phyloP scores from a whole-genome alignment of 1,284 basidiomycete species.

The Ganoderma boninense region DNA sequence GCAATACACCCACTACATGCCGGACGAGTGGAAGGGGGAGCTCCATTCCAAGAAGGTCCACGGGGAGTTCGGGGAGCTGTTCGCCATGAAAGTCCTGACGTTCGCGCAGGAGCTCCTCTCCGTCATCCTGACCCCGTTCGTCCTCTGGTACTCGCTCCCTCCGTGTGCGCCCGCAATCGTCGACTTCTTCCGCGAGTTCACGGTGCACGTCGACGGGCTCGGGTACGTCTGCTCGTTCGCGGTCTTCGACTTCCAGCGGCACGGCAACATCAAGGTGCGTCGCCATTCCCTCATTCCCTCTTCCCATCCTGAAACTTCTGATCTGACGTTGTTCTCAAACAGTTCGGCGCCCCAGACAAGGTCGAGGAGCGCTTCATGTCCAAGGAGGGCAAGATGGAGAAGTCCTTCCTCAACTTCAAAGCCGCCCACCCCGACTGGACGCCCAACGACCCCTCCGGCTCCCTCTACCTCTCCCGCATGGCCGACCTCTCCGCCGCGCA shows the following conservation, averaged over 20 bases:
- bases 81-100: slow-evolving; percentile 87
- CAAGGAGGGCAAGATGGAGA: slow-evolving; percentile 98
- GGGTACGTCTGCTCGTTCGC: slow-evolving; percentile 99
- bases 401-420: slow-evolving; percentile 96
- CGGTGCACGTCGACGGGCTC: slow-evolving; percentile 94
- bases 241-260: slow-evolving; percentile 95
- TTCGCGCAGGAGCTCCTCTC: slow-evolving; percentile 91
- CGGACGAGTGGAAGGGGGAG: slow-evolving; percentile 88
- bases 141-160: slow-evolving; percentile 93
- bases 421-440: slow-evolving; percentile 96
- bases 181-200: slow-evolving; percentile 97
- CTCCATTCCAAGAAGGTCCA: slow-evolving; percentile 93
- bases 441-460: slow-evolving; percentile 86
- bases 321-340: neutral
- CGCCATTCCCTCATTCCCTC: neutral
- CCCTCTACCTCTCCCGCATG: slow-evolving; percentile 85
- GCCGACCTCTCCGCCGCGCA: slow-evolving; percentile 68
- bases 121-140: slow-evolving; percentile 93
- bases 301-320: neutral
- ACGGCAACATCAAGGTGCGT: slow-evolving; percentile 85
- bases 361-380: slow-evolving; percentile 81
- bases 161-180: slow-evolving; percentile 88
- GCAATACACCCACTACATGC: slow-evolving; percentile 95
- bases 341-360: slow-evolving; percentile 79
- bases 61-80: slow-evolving; percentile 88